Evolutionary conservation across 306 rosid species (phyloP).

Genomic region (Pyrus betulifolia): DNA sequence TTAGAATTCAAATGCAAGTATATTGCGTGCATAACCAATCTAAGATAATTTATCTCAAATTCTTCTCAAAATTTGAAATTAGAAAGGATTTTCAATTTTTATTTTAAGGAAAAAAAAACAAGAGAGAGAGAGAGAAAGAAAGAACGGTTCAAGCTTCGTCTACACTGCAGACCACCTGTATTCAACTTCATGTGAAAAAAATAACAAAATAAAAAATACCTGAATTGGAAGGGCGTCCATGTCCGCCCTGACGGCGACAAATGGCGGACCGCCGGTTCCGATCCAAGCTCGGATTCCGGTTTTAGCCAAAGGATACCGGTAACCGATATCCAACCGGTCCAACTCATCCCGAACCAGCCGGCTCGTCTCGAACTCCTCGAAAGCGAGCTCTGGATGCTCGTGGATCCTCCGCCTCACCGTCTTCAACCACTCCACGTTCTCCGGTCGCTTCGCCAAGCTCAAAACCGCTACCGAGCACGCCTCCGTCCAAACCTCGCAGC

Average conservation of each 20-base stretch:
- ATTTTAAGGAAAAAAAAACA: neutral
- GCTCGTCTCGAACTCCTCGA: constrained; percentile 83
- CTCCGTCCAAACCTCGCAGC: constrained; percentile 51
- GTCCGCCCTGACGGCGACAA: constrained; percentile 90
- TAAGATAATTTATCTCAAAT: neutral
- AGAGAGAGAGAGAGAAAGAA: neutral
- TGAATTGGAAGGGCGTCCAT: constrained; percentile 99
- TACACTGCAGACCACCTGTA: neutral
- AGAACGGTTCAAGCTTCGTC: neutral
- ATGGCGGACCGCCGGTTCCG: constrained; percentile 89
- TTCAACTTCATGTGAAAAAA: neutral
- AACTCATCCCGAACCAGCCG: constrained; percentile 56
- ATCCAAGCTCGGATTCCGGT: constrained; percentile 86
- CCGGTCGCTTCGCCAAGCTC: constrained; percentile 47
- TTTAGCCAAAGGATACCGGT: constrained; percentile 56
- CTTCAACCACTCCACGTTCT: constrained; percentile 61
- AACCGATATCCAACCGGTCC: constrained; percentile 66
- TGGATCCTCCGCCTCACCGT: constrained; percentile 70
- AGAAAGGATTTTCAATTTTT: neutral
- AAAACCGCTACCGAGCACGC: constrained; percentile 63
- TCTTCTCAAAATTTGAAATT: neutral
- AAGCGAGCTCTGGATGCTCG: constrained; percentile 80
- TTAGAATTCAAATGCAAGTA: neutral
- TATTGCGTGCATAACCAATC: neutral
- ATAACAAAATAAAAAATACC: constrained; percentile 24